Conservation (phyloP, 2,329 filamentous ascomycete genomes). For the Apiospora rasikravindrae region DNA sequence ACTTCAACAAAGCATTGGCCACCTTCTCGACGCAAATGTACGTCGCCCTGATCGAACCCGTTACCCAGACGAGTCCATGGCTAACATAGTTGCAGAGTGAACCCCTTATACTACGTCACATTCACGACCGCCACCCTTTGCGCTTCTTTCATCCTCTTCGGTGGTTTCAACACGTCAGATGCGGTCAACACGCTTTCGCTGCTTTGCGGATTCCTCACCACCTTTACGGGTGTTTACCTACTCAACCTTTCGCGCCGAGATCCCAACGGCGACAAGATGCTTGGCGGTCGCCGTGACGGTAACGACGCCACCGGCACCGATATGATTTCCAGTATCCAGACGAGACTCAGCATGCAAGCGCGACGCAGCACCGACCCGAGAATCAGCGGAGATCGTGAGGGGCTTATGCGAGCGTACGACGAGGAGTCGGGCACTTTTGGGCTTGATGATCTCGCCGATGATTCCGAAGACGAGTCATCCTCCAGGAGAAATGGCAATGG, state of each 20-base stretch:
- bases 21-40: constrained; percentile 98
- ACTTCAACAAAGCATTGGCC: constrained; percentile 98
- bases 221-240: constrained; percentile 94
- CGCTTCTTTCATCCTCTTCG: constrained; percentile 95
- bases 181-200: constrained; percentile 91
- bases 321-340: constrained; percentile 86
- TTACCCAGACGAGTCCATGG: neutral
- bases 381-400: constrained; percentile 75
- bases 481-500: constrained; percentile 42
- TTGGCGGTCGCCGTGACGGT: constrained; percentile 59
- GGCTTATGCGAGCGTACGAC: constrained; percentile 88
- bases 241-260: constrained; percentile 94
- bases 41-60: constrained; percentile 41
- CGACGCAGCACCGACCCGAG: constrained; percentile 73
- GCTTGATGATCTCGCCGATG: constrained; percentile 79
- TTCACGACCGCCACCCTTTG: constrained; percentile 94
- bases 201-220: constrained; percentile 90
- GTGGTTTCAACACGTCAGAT: constrained; percentile 94
- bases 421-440: constrained; percentile 78
- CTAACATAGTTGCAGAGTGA: constrained; percentile 63
- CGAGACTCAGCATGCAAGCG: constrained; percentile 90
- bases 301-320: constrained; percentile 89
- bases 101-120: constrained; percentile 95
- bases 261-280: constrained; percentile 75
- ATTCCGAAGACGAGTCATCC: constrained; percentile 68